A percentile compares a stretch with the other conserved stretches of the same genome.
Evolutionary conservation across 75 land plant genomes (phyloP).

Genomic region (Pinus tabuliformis): DNA sequence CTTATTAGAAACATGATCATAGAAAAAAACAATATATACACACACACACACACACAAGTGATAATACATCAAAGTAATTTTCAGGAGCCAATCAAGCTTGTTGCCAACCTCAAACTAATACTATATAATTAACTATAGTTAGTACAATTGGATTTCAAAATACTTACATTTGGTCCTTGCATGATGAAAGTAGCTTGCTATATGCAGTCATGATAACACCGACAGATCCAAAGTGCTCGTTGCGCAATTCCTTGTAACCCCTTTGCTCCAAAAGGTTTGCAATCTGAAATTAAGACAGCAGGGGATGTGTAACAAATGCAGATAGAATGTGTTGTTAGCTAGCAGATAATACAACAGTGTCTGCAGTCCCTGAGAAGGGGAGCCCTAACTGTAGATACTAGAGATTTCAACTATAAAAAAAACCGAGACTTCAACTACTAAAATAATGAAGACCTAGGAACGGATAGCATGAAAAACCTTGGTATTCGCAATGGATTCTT

Average conservation of each 20-base stretch:
- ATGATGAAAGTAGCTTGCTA: slow-evolving; percentile 64
- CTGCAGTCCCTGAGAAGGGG: neutral
- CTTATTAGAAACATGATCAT: neutral
- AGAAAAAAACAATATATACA: neutral
- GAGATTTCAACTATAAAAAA: neutral
- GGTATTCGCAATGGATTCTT: slow-evolving; percentile 95
- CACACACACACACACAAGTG: no score
- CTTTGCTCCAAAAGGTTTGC: slow-evolving; percentile 70
- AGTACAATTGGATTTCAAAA: neutral
- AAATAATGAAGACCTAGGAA: neutral
- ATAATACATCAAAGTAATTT: neutral
- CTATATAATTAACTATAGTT: neutral
- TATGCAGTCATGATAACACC: slow-evolving; percentile 65
- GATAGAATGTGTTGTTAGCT: neutral
- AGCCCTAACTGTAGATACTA: neutral
- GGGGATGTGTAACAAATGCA: neutral
- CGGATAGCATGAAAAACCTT: slow-evolving; percentile 43
- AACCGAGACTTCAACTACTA: neutral
- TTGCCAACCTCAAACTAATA: neutral
- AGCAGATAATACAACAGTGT: neutral
- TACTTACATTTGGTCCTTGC: slow-evolving; percentile 94
- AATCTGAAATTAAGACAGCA: slow-evolving; percentile 42
- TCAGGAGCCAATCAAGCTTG: neutral
- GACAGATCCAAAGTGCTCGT: slow-evolving; percentile 63
- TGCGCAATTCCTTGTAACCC: slow-evolving; percentile 76